Evolutionary conservation across 1,284 basidiomycete genomes (phyloP), one percentile per base, ranked within the genome.

Genomic region (Trichosporon faecale): DNA sequence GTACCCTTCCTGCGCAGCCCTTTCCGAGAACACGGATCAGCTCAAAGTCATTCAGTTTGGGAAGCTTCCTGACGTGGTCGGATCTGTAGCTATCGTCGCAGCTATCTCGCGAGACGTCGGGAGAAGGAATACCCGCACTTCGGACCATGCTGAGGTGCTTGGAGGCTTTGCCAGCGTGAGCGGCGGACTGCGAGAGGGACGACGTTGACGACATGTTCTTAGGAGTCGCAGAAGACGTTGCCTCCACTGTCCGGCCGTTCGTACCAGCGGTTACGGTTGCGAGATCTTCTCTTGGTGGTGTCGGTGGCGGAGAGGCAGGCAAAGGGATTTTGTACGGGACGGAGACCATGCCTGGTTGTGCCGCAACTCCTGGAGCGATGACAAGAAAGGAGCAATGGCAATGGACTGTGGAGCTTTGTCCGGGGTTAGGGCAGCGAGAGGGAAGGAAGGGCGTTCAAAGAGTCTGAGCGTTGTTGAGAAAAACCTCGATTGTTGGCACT

Each of bases 1-100:
- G 74, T 21, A 87, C 86, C 83, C 96, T 95, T 65, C 95, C 95
- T 1, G 95, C 95, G 78, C 95, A 98, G 1, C 95, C 96, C 84
- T 95, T 97, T 16, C 95, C 95, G 7, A 98, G 86, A 21, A 98
- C 95, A 27, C 94, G 88, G 87, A 97, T 91, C 88, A 98, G 93
- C 84, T 98, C 93, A 82, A 98, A 98, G 84, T 98, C 95, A 76
- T 94, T 89, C 71, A 98, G 87, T 57, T 77, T 76, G 18, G 83
- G 60, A 49, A 83, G 91, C 69, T 89, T 87, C 35, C 37, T 55
- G 44, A 37, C 44, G 18, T 57, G 11, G 25, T 16, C 64, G 44
- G 60, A 46, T 37, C 31, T 40, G 55, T 29, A 33, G 16, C 57
- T 31, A 18, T 61, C 44, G 33, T 70, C 60, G 35, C 66, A 27